Conservation (phyloP, 1,284 basidiomycete genomes). For the Xerocomus amazonicus region DNA sequence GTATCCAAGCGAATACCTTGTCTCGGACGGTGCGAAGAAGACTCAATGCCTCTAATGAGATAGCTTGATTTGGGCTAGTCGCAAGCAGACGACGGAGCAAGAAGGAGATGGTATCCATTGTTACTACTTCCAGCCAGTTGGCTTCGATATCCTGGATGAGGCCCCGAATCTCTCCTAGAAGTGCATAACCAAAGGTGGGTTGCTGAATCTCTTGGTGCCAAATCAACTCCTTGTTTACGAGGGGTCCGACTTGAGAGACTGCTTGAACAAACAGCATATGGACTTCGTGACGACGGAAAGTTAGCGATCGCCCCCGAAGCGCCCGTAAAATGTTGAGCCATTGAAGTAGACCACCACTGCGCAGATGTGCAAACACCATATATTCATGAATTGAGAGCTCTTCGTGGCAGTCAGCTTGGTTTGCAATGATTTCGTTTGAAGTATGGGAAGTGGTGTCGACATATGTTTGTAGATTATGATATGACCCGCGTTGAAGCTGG, state of each 20-base stretch:
- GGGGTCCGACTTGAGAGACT: neutral
- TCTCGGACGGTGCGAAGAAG: slow-evolving; percentile 34
- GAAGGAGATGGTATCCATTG: slow-evolving; percentile 13
- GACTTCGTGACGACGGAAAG: neutral
- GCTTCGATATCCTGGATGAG: slow-evolving; percentile 25
- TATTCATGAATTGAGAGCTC: neutral
- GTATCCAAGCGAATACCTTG: slow-evolving; percentile 37
- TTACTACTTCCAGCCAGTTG: slow-evolving; percentile 34
- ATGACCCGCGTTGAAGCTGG: neutral
- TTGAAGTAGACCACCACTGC: neutral
- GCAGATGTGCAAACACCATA: neutral
- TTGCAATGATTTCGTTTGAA: neutral
- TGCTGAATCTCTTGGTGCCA: neutral
- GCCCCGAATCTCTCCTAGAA: neutral
- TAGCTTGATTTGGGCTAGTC: neutral
- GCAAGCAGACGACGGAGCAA: slow-evolving; percentile 9
- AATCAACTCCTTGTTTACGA: neutral
- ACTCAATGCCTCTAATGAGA: neutral
- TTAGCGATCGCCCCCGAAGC: neutral
- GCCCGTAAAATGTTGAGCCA: slow-evolving; percentile 2
- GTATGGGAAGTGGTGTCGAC: neutral
- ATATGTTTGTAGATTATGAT: neutral
- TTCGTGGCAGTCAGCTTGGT: neutral
- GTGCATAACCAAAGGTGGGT: neutral
- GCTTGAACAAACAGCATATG: neutral